A percentile compares a stretch with the other conserved stretches of the same genome.
Evolutionary conservation across 1,139 yeast genomes (phyloP).

Genomic region (Nakaseomyces bracarensis): DNA sequence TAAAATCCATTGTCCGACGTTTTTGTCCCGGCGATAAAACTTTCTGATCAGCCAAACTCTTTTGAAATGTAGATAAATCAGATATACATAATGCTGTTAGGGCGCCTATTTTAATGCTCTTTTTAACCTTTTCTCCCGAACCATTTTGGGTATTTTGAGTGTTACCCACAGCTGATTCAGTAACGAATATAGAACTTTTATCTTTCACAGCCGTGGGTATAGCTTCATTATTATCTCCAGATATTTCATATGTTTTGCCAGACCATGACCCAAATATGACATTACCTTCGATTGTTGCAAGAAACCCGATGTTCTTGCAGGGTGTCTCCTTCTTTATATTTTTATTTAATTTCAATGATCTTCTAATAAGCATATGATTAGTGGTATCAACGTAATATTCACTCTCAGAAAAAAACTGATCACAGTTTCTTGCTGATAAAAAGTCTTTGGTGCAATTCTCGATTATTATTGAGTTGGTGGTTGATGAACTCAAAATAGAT

Average conservation of each 20-base stretch:
- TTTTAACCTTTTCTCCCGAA: background rate
- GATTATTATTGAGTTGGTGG: slow-evolving; percentile 9
- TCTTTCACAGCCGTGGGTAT: slow-evolving; percentile 10
- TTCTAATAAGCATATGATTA: slow-evolving; percentile 7
- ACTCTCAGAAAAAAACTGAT: background rate
- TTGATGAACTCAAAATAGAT: slow-evolving; percentile 13
- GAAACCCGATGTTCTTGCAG: slow-evolving; percentile 3
- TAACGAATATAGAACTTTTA: slow-evolving; percentile 17
- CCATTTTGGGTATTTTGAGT: background rate
- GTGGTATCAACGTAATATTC: slow-evolving; percentile 12
- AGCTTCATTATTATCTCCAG: background rate
- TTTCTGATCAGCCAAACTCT: background rate
- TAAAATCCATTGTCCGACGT: slow-evolving; percentile 16
- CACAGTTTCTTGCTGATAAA: slow-evolving; percentile 1
- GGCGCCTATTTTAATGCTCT: slow-evolving; percentile 5
- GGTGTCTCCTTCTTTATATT: background rate
- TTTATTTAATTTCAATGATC: background rate
- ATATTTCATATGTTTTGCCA: slow-evolving; percentile 15
- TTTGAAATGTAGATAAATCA: background rate
- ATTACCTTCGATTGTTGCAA: slow-evolving; percentile 3
- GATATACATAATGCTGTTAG: background rate
- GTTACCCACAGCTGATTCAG: slow-evolving; percentile 16
- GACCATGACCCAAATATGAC: slow-evolving; percentile 21
- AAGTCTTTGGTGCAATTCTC: background rate
- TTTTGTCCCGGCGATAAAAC: slow-evolving; percentile 10